These are phyloP conservation scores for Komagataella phaffii DNA, from an alignment of 805 yeast species.

Conservation along the genomic window DNA sequence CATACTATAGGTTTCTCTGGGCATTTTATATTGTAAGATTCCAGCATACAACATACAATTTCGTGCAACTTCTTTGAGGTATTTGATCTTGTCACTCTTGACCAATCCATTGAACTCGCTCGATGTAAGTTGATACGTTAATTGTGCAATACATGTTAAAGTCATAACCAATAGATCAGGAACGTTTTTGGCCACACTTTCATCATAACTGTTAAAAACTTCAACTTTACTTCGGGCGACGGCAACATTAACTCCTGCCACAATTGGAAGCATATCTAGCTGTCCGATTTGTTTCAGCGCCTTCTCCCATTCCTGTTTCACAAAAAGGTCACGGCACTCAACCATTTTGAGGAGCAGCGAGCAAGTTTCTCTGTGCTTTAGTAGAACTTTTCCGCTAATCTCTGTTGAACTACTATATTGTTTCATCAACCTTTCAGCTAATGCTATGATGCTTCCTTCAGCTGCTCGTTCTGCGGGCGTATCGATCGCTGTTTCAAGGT, in stretches of 20 bases:
- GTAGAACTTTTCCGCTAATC: conserved; percentile 41
- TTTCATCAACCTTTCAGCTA: conserved; percentile 30
- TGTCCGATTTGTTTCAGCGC: conserved; percentile 42
- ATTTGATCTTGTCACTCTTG: conserved; percentile 38
- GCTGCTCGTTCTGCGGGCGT: conserved; percentile 23
- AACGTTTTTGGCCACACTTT: conserved; percentile 60
- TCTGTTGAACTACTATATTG: conserved; percentile 41
- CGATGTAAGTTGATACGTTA: conserved; percentile 30
- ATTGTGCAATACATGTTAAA: conserved; percentile 61
- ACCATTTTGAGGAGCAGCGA: conserved; percentile 51
- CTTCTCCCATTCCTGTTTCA: conserved; percentile 42
- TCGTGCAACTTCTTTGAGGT: conserved; percentile 52
- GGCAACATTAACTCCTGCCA: conserved; percentile 31
- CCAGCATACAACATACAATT: conserved; percentile 94
- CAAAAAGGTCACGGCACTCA: conserved; percentile 47
- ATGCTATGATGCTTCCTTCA: conserved; percentile 27
- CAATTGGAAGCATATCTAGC: conserved; percentile 55
- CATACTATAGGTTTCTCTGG: conserved; percentile 65
- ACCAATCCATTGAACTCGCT: conserved; percentile 23
- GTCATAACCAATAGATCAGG: conserved; percentile 71
- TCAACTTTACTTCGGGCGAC: conserved; percentile 57
- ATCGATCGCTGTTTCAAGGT: conserved; percentile 37
- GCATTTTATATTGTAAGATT: conserved; percentile 87
- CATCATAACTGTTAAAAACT: conserved; percentile 51
- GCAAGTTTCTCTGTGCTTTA: conserved; percentile 51